Conservation (phyloP, 2,329 filamentous ascomycete genomes). For the Talaromyces sp. region DNA sequence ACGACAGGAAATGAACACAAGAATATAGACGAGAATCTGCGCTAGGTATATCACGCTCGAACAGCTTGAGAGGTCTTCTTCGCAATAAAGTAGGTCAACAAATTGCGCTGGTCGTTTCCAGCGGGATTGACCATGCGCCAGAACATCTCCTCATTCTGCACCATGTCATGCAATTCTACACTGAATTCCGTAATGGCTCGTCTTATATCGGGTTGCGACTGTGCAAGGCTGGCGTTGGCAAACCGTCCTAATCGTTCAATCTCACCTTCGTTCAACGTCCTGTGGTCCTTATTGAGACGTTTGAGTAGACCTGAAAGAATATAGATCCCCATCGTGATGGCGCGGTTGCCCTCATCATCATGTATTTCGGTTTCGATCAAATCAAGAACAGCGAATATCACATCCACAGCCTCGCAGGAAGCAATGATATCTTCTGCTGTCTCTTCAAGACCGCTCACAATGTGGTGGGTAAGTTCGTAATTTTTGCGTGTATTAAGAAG, state of each 20-base stretch:
- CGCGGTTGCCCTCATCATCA: constrained; percentile 30
- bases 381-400: constrained; percentile 35
- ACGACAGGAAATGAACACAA: background rate
- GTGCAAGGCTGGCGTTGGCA: constrained; percentile 30
- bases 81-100: constrained; percentile 30
- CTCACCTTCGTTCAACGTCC: constrained; percentile 20
- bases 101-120: constrained; percentile 24
- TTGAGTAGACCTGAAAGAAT: constrained; percentile 30
- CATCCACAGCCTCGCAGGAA: constrained; percentile 26
- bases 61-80: constrained; percentile 15
- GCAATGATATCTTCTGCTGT: constrained; percentile 36
- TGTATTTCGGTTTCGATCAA: constrained; percentile 31
- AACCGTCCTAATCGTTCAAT: constrained; percentile 33
- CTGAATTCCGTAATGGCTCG: constrained; percentile 35
- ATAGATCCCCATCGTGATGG: constrained; percentile 35
- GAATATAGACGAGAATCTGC: background rate
- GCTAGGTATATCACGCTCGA: background rate
- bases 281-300: constrained; percentile 23
- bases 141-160: constrained; percentile 26
- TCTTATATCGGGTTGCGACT: constrained; percentile 37
- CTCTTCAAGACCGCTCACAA: constrained; percentile 40
- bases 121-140: constrained; percentile 25
- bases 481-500: constrained; percentile 37
- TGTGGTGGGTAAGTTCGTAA: constrained; percentile 39
- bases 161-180: constrained; percentile 26